These are phyloP conservation scores for Elaeis guineensis DNA, from an alignment of 176 grass and related monocot genomes.

Conservation along the genomic window DNA sequence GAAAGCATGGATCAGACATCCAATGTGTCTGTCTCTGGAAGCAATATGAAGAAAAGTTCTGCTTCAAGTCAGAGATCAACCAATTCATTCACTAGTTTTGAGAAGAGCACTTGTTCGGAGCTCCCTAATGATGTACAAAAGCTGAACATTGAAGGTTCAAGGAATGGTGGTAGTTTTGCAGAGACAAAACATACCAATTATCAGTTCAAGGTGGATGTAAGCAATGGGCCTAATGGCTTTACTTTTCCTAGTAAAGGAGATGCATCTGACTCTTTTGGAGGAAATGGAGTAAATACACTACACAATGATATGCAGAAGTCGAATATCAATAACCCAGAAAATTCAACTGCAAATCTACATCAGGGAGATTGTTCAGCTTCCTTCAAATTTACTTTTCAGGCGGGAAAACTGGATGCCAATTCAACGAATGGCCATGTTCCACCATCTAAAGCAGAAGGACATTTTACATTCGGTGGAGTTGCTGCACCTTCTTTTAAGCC, in stretches of 20 bases:
- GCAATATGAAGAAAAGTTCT: slow-evolving; percentile 26
- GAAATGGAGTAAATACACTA: slow-evolving; percentile 31
- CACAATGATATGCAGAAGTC: slow-evolving; percentile 52
- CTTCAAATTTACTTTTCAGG: too few relatives aligned
- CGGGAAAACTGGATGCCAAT: too few relatives aligned
- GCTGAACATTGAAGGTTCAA: slow-evolving; percentile 22
- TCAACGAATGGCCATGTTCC: background rate
- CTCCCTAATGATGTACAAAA: slow-evolving; percentile 5
- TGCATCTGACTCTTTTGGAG: slow-evolving; percentile 15
- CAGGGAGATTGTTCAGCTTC: background rate
- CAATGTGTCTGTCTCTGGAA: slow-evolving; percentile 44
- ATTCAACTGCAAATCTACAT: background rate
- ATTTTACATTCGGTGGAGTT: background rate
- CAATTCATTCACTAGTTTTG: slow-evolving; percentile 8
- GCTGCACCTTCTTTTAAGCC: slow-evolving; percentile 19
- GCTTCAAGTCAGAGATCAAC: slow-evolving; percentile 32
- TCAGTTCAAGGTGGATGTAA: background rate
- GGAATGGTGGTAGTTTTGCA: slow-evolving; percentile 10
- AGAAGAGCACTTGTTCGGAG: slow-evolving; percentile 25
- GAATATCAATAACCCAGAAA: slow-evolving; percentile 28
- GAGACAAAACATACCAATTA: slow-evolving; percentile 14
- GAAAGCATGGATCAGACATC: slow-evolving; percentile 20
- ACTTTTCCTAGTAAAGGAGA: slow-evolving; percentile 22
- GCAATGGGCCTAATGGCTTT: slow-evolving; percentile 21
- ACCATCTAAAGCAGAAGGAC: slow-evolving; percentile 19